These are phyloP conservation scores for Xerocomus spinulosus DNA, from an alignment of 768 basidiomycete species.

Conservation along the genomic window DNA sequence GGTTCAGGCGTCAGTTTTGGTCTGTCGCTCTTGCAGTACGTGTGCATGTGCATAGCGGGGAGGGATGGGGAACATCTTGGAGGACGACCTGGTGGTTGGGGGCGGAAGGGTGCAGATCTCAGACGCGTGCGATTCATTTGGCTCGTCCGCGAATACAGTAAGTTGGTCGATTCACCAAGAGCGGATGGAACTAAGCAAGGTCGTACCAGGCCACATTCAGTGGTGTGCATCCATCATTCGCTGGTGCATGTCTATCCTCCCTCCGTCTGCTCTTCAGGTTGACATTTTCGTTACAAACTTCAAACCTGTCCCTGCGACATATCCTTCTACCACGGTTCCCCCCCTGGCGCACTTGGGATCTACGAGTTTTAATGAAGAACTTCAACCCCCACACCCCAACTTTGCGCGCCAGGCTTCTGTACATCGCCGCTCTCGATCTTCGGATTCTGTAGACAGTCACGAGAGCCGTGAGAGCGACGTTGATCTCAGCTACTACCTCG, in stretches of 20 bases:
- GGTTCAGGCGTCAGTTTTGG: conserved; percentile 77
- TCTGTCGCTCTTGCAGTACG: conserved; percentile 57
- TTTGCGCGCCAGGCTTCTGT: conserved; percentile 15
- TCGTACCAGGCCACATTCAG: conserved; percentile 56
- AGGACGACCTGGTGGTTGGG: conserved; percentile 42
- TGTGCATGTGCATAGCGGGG: conserved; percentile 54
- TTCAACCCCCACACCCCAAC: conserved; percentile 35
- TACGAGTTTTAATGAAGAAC: conserved; percentile 16
- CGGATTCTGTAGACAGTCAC: conserved; percentile 29
- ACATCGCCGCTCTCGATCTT: conserved; percentile 12
- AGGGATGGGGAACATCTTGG: conserved; percentile 49
- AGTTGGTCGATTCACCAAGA: conserved; percentile 24
- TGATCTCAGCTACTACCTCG: conserved; percentile 42
- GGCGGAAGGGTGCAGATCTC: conserved; percentile 38
- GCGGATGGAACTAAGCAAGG: not conserved
- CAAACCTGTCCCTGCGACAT: conserved; percentile 25
- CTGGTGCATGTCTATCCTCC: conserved; percentile 55
- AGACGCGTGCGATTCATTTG: conserved; percentile 67
- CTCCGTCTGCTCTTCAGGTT: conserved; percentile 47
- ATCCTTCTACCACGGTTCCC: conserved; percentile 4
- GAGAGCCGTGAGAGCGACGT: conserved; percentile 33
- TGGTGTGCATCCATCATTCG: conserved; percentile 70
- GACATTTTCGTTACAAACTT: conserved; percentile 73
- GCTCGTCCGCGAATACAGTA: conserved; percentile 73
- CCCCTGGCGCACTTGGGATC: conserved; percentile 2